Base-by-base conservation (phyloP, 1,139 yeast genomes). In the Candida freyschussii region DNA sequence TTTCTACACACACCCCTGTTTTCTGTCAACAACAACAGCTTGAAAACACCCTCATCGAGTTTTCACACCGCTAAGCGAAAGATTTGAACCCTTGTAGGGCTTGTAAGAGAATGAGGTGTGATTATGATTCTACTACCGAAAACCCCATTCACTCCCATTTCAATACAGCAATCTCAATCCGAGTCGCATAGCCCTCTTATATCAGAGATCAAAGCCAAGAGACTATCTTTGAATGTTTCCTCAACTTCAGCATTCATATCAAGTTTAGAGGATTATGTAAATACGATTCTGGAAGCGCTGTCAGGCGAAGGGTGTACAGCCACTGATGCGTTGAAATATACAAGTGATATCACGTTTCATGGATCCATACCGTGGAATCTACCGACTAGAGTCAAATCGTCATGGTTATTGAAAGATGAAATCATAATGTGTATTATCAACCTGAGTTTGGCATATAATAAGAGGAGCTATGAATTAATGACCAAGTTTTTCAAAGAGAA, bases 391-490 rank as follows among this genome's bases (percentile, higher is more conserved):
- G 11, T 14, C 14, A 22, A 13, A 13, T 20, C 14, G 4, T 7
- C 17, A n/a, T 40, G 44, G 44, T 12, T 27, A 1, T 9, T 40
- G n/a, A 18, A 21, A 8, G 36, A 37, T 29, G 44, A 40, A 21
- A 25, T 40, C n/a, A 15, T 30, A 7, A 26, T 28, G 26, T 13
- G 13, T 7, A 12, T 23, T 11, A n/a, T 15, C 6, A 28, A 31
- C 10, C 17, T 31, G 37, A 13, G 8, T 40, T 9, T 39, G 5
- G 24, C 27, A 3, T 48, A 46, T 23, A 29, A 21, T 16, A 17
- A 24, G 7, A 34, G 50, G 27, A 28, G 39, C n/a, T 29, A 39
- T 7, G 48, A 44, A 23, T 27, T 47, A 1, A 29, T 43, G 16
- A 6, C 24, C 4, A 24, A 32, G 7, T 27, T 30, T 3, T 11